Evolutionary conservation across 768 basidiomycete species (phyloP).

Genomic region (Cystoderma amianthinum): DNA sequence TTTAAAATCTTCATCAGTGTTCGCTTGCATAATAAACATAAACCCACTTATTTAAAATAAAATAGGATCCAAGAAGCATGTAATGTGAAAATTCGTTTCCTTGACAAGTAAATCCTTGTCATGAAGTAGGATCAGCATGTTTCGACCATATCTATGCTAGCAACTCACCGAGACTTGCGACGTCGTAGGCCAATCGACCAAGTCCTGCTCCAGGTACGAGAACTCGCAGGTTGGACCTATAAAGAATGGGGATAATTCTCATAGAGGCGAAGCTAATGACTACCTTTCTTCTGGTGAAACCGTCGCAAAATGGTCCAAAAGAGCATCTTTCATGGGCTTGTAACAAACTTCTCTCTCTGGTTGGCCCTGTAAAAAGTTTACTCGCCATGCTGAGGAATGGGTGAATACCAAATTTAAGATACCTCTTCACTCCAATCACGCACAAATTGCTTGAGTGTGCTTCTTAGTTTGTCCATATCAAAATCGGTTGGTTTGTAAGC

Average conservation of each 20-base stretch:
- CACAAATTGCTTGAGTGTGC: constrained; percentile 89
- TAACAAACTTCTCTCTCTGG: constrained; percentile 77
- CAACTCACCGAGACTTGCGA: constrained; percentile 67
- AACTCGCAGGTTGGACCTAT: constrained; percentile 57
- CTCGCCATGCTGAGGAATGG: background rate
- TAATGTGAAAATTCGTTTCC: constrained; percentile 96
- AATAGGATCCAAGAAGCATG: constrained; percentile 87
- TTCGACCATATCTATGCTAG: background rate
- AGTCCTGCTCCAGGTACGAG: constrained; percentile 90
- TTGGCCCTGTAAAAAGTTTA: constrained; percentile 43
- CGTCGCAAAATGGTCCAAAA: constrained; percentile 57
- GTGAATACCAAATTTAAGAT: background rate
- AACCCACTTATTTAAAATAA: constrained; percentile 76
- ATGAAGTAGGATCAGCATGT: constrained; percentile 2
- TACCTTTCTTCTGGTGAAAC: constrained; percentile 49
- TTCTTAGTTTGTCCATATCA: constrained; percentile 87
- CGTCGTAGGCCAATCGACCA: constrained; percentile 82
- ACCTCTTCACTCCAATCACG: constrained; percentile 91
- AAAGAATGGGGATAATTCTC: constrained; percentile 5
- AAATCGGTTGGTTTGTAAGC: constrained; percentile 53
- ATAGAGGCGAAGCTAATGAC: constrained; percentile 20
- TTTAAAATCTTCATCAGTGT: constrained; percentile 14
- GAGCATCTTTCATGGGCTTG: constrained; percentile 70
- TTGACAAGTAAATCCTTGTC: constrained; percentile 79
- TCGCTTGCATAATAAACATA: background rate